Percentiles rank a stretch among this genome's conserved stretches.
phyloP scores from a whole-genome alignment of 495 filamentous ascomycete genomes.

The Glutinoglossum americanum region DNA sequence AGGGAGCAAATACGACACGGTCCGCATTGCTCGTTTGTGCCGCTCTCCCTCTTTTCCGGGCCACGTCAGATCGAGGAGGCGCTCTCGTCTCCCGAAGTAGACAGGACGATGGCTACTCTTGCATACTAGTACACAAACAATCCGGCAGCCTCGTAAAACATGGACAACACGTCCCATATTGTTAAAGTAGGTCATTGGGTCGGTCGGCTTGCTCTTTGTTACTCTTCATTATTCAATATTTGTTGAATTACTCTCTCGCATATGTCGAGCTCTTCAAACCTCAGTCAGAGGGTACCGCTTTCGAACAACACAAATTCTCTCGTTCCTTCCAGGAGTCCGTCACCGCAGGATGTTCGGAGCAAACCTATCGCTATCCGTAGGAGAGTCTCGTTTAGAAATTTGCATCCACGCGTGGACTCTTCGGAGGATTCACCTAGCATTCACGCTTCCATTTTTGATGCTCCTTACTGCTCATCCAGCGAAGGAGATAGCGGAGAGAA shows the following conservation, averaged over 20 bases:
- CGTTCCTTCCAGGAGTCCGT: neutral
- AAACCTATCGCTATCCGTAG: neutral
- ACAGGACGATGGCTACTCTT: neutral
- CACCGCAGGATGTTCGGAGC: neutral
- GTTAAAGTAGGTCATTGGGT: neutral
- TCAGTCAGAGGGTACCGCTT: neutral
- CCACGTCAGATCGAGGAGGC: neutral
- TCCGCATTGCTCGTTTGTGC: neutral
- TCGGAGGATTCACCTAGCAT: neutral
- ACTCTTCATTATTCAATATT: neutral
- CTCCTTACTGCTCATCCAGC: neutral
- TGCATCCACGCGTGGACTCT: neutral
- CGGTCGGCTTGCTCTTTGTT: neutral
- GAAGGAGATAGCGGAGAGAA: neutral
- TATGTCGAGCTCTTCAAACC: neutral
- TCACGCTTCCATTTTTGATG: neutral
- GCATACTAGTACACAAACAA: neutral
- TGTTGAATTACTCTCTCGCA: neutral
- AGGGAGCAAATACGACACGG: too few relatives aligned
- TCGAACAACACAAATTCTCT: neutral
- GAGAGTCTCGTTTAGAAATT: neutral
- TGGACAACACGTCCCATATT: neutral
- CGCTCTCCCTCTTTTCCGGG: neutral
- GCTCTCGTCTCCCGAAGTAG: neutral
- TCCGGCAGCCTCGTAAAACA: neutral